These are phyloP conservation scores for Lithospermum erythrorhizon DNA, from an alignment of 257 asterid genomes.

Conservation along the genomic window DNA sequence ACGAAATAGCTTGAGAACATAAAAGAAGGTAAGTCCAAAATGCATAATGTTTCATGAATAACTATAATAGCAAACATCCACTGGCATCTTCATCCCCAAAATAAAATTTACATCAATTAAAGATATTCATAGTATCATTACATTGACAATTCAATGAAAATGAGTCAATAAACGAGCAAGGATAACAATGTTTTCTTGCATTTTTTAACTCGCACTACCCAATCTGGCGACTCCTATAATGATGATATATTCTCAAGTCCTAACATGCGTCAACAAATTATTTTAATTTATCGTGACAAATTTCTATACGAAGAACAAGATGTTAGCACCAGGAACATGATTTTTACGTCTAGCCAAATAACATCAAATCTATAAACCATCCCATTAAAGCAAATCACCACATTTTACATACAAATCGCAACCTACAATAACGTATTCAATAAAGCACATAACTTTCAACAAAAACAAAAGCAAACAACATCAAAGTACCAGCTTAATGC, in stretches of 20 bases:
- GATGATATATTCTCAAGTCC: not conserved
- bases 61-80: too few relatives aligned
- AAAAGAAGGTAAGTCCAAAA: not conserved
- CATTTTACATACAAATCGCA: not conserved
- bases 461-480: conserved; percentile 4
- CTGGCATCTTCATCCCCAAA: too few relatives aligned
- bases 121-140: not conserved
- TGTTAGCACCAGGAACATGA: not conserved
- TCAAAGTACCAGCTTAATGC: conserved; percentile 66
- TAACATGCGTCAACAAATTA: not conserved
- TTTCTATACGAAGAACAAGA: not conserved
- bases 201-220: not conserved
- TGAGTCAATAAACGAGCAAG: not conserved
- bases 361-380: not conserved
- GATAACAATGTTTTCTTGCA: not conserved
- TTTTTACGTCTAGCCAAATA: not conserved
- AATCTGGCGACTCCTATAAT: too few relatives aligned
- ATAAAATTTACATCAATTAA: too few relatives aligned
- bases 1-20: not conserved
- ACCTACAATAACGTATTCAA: not conserved
- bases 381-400: not conserved
- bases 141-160: not conserved
- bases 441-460: not conserved
- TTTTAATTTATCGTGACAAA: too few relatives aligned
- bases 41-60: not conserved